Conservation (phyloP, 345 rosid species). For the Clarkia xantiana region DNA sequence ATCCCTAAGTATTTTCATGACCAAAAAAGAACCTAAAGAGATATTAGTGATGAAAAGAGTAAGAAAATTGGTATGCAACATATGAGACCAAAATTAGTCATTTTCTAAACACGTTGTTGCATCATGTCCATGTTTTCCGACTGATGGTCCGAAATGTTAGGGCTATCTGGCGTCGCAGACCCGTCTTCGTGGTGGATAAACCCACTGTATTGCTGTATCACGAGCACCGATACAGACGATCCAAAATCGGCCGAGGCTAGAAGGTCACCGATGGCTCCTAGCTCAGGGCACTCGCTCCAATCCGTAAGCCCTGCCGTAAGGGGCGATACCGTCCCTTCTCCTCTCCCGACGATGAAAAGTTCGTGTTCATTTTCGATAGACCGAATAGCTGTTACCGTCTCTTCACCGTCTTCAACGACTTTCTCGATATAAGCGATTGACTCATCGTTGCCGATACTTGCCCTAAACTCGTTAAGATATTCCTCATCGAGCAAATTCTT, state of each 20-base stretch:
- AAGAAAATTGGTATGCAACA: too few relatives aligned
- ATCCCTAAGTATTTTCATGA: too few relatives aligned
- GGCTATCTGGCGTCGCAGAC: slow-evolving; percentile 32
- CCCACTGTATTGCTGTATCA: slow-evolving; percentile 60
- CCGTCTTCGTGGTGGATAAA: slow-evolving; percentile 19
- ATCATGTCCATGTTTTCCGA: slow-evolving; percentile 5
- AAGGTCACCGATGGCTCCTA: slow-evolving; percentile 90
- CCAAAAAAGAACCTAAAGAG: too few relatives aligned
- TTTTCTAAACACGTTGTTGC: slow-evolving; percentile 8
- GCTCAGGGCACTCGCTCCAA: slow-evolving; percentile 99
- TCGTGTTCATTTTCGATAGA: slow-evolving; percentile 59
- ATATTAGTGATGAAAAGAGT: too few relatives aligned
- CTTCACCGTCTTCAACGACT: slow-evolving; percentile 62
- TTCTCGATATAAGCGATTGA: slow-evolving; percentile 34
- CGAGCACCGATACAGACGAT: slow-evolving; percentile 64
- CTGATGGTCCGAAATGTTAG: slow-evolving; percentile 17
- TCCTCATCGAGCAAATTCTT: slow-evolving; percentile 54
- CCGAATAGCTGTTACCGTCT: slow-evolving; percentile 59
- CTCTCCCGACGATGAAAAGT: slow-evolving; percentile 83
- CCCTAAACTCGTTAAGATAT: slow-evolving; percentile 36
- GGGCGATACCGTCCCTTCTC: slow-evolving; percentile 58
- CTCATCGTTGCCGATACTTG: slow-evolving; percentile 25
- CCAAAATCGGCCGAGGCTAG: slow-evolving; percentile 88
- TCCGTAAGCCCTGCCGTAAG: slow-evolving; percentile 82
- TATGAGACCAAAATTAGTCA: slow-evolving; percentile 2